Conservation (phyloP, 1,284 basidiomycete species). For the Cutaneotrichosporon cutaneum region DNA sequence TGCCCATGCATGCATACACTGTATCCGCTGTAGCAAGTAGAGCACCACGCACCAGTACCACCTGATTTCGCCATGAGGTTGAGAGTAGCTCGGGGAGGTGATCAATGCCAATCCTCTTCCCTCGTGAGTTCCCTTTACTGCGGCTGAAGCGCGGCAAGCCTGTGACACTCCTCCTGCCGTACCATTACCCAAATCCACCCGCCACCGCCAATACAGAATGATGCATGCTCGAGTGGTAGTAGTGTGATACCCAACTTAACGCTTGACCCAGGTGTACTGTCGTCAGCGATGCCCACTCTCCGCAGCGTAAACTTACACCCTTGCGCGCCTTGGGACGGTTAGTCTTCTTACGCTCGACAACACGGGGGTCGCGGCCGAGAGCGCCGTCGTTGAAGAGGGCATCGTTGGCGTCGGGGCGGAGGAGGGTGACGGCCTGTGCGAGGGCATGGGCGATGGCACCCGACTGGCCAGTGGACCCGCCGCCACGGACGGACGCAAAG, state of each 20-base stretch:
- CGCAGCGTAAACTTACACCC: constrained; percentile 62
- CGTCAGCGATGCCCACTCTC: constrained; percentile 9
- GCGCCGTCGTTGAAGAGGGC: constrained; percentile 79
- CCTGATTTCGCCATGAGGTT: too few relatives aligned
- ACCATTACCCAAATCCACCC: too few relatives aligned
- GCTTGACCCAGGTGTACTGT: constrained; percentile 93
- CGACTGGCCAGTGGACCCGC: constrained; percentile 85
- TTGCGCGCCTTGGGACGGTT: constrained; percentile 88
- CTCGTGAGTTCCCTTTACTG: too few relatives aligned
- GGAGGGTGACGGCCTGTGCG: constrained; percentile 73
- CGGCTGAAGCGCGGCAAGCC: too few relatives aligned
- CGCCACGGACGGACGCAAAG: constrained; percentile 82
- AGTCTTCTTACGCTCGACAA: constrained; percentile 98
- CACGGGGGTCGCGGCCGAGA: constrained; percentile 85
- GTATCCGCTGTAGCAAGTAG: not conserved
- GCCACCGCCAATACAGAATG: not conserved
- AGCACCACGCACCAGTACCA: not conserved
- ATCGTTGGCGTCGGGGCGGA: constrained; percentile 64
- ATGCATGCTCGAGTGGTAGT: constrained; percentile 8
- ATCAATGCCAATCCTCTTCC: too few relatives aligned
- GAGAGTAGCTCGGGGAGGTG: too few relatives aligned
- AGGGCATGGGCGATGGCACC: constrained; percentile 84
- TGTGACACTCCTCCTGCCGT: too few relatives aligned
- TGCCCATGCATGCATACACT: not conserved
- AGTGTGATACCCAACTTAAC: constrained; percentile 55